These are phyloP conservation scores for Carex parvula DNA, from an alignment of 176 grass and related monocot genomes.

Conservation along the genomic window DNA sequence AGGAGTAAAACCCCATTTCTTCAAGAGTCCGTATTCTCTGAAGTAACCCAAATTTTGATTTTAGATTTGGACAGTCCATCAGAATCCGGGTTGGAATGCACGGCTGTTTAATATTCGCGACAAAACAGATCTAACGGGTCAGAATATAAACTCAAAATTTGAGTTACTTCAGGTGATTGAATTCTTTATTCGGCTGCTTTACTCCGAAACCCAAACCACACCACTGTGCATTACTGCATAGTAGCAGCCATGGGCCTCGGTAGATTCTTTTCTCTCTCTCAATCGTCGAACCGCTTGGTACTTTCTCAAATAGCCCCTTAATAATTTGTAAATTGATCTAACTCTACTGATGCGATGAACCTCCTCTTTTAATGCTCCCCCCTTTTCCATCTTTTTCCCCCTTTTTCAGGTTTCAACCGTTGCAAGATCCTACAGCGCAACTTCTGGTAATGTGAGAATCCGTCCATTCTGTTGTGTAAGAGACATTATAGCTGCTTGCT, in stretches of 20 bases:
- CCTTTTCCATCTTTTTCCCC: background rate
- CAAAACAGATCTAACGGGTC: no score
- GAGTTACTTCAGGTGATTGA: no score
- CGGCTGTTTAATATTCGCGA: no score
- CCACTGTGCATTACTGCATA: background rate
- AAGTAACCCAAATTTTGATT: no score
- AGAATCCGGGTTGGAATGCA: no score
- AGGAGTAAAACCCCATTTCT: no score
- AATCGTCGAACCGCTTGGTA: background rate
- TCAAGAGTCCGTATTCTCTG: background rate
- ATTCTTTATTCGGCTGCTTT: no score
- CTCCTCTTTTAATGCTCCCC: no score
- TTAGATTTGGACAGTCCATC: no score
- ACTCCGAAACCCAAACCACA: background rate
- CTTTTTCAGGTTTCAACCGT: conserved; percentile 4
- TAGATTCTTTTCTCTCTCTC: background rate
- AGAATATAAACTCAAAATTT: no score
- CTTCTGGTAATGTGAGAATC: conserved; percentile 21
- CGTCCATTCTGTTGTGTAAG: conserved; percentile 51
- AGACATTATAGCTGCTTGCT: conserved; percentile 75
- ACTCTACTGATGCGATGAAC: no score
- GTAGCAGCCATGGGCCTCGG: background rate
- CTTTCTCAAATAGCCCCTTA: background rate
- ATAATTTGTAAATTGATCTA: background rate
- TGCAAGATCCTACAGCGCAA: conserved; percentile 44